These are phyloP conservation scores for Diplodia scrobiculata DNA, from an alignment of 2,329 filamentous ascomycete genomes.

Conservation along the genomic window DNA sequence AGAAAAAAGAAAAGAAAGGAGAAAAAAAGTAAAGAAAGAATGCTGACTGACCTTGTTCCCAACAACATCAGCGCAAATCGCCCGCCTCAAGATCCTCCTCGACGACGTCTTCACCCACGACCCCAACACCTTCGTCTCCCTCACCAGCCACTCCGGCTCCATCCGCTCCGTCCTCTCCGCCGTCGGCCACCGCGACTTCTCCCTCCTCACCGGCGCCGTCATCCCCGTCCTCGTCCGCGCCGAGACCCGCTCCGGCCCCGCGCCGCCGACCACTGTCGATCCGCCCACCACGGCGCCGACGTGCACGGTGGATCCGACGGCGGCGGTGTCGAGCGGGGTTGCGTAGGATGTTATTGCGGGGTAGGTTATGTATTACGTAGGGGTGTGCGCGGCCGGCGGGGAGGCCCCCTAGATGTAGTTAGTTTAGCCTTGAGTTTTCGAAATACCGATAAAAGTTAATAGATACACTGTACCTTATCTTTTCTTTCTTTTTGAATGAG, in stretches of 20 bases:
- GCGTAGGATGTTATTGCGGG: neutral
- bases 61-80: slow-evolving; percentile 12
- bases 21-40: neutral
- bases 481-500: too few relatives aligned
- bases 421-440: too few relatives aligned
- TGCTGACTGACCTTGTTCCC: too few relatives aligned
- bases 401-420: too few relatives aligned
- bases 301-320: slow-evolving; percentile 11
- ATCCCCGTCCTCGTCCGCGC: slow-evolving; percentile 69
- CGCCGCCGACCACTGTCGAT: slow-evolving; percentile 10
- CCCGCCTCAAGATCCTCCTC: slow-evolving; percentile 46
- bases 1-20: too few relatives aligned
- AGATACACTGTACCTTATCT: too few relatives aligned
- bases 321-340: neutral
- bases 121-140: slow-evolving; percentile 52
- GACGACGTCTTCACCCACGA: slow-evolving; percentile 58
- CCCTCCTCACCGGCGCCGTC: slow-evolving; percentile 65
- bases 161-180: slow-evolving; percentile 60
- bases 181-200: slow-evolving; percentile 63
- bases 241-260: slow-evolving; percentile 43
- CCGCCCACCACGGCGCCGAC: slow-evolving; percentile 22
- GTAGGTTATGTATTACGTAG: neutral
- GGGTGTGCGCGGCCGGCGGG: too few relatives aligned
- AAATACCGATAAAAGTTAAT: too few relatives aligned
- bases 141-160: slow-evolving; percentile 62